Percentiles rank a stretch among this genome's conserved stretches.
Conservation (phyloP, 441 rosid species). For the Omphalea diandra region DNA sequence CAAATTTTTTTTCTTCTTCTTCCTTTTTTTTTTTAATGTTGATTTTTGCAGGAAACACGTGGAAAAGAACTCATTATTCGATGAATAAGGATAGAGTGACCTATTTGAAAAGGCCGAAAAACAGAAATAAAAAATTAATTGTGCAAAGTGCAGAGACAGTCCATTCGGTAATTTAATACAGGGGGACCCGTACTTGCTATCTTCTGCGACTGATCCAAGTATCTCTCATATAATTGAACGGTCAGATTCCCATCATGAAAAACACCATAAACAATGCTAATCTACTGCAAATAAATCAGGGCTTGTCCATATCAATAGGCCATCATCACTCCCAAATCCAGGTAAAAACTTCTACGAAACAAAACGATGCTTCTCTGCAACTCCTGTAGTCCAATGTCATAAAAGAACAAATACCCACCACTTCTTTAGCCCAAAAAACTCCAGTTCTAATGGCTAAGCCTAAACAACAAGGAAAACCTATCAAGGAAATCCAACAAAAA, state of each 20-base stretch:
- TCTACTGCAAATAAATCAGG: neutral
- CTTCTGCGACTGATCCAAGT: constrained; percentile 14
- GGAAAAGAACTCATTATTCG: neutral
- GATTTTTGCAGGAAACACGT: neutral
- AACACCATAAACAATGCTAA: neutral
- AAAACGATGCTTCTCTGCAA: constrained; percentile 11
- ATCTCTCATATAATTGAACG: constrained; percentile 24
- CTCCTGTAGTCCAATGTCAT: constrained; percentile 1
- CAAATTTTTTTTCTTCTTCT: neutral
- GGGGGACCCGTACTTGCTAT: constrained; percentile 26
- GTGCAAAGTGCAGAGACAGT: neutral
- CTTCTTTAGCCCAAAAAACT: constrained; percentile 11
- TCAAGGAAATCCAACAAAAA: constrained; percentile 33
- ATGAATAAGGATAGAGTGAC: neutral
- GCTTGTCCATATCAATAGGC: constrained; percentile 14
- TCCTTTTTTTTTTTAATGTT: neutral
- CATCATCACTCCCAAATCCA: constrained; percentile 14
- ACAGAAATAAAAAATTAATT: neutral
- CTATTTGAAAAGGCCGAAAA: neutral
- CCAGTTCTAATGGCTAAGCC: constrained; percentile 41
- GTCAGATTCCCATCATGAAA: constrained; percentile 19
- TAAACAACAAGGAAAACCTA: constrained; percentile 31
- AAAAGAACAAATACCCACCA: neutral
- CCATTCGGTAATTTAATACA: neutral
- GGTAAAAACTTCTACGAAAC: neutral